A percentile compares a stretch with the other conserved stretches of the same genome.
Evolutionary conservation across 441 rosid genomes (phyloP).

Genomic region (Pelargonium australe): DNA sequence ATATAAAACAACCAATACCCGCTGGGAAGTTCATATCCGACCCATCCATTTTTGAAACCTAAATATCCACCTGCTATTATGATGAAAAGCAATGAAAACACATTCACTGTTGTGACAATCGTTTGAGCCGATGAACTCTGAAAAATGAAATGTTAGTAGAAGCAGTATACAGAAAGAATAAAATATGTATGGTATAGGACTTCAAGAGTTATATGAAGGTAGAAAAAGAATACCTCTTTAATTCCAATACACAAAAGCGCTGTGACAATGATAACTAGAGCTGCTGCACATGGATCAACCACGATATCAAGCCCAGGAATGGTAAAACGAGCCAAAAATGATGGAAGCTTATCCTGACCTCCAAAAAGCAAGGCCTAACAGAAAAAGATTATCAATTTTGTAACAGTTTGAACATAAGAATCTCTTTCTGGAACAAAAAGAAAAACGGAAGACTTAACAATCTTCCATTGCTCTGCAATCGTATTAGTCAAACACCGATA

Average conservation of each 20-base stretch:
- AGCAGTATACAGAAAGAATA: conserved; percentile 3
- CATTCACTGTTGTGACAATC: conserved; percentile 63
- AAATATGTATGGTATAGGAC: background rate
- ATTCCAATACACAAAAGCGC: background rate
- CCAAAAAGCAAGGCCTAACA: background rate
- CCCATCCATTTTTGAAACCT: conserved; percentile 76
- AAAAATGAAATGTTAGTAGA: conserved; percentile 16
- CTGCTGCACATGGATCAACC: background rate
- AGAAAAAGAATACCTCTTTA: background rate
- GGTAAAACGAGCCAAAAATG: background rate
- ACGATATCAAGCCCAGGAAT: background rate
- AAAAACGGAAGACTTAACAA: background rate
- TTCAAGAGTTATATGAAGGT: background rate
- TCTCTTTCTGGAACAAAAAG: background rate
- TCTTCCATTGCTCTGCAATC: too few species aligned
- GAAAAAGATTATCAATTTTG: background rate
- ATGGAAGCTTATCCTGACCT: background rate
- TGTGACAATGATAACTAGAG: background rate
- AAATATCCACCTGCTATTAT: conserved; percentile 66
- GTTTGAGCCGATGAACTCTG: conserved; percentile 77
- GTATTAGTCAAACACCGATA: too few species aligned
- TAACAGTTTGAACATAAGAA: background rate
- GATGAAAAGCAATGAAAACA: conserved; percentile 71
- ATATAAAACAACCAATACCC: conserved; percentile 37
- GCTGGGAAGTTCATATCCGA: conserved; percentile 66